phyloP scores from a whole-genome alignment of 345 rosid species.

The Sonneratia alba region DNA sequence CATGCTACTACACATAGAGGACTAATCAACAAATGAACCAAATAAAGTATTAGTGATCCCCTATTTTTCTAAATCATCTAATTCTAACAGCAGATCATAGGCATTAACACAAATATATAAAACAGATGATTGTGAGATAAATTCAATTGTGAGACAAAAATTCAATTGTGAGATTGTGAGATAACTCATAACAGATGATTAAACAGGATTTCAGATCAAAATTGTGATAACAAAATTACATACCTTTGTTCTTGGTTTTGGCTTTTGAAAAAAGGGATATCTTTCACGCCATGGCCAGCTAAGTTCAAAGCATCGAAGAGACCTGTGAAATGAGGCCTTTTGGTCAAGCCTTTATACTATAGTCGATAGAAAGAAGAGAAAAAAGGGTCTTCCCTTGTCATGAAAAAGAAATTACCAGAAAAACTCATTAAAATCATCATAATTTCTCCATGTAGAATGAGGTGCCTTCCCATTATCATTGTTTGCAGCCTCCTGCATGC shows the following conservation, averaged over 20 bases:
- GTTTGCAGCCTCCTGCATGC: slow-evolving; percentile 72
- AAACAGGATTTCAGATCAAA: slow-evolving; percentile 1
- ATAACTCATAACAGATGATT: background rate
- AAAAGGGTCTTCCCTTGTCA: background rate
- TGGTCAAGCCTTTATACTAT: background rate
- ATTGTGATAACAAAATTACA: slow-evolving; percentile 9
- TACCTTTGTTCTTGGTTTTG: slow-evolving; percentile 66
- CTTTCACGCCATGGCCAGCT: slow-evolving; percentile 85
- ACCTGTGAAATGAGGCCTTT: slow-evolving; percentile 32
- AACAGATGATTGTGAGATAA: background rate
- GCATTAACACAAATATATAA: background rate
- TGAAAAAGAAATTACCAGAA: slow-evolving; percentile 50
- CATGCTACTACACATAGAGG: background rate
- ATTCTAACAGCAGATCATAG: background rate
- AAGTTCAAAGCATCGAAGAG: slow-evolving; percentile 80
- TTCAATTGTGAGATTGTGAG: background rate
- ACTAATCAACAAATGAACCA: background rate
- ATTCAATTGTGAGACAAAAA: background rate
- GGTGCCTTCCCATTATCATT: slow-evolving; percentile 88
- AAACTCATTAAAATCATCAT: slow-evolving; percentile 91
- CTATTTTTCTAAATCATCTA: background rate
- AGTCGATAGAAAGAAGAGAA: slow-evolving; percentile 7
- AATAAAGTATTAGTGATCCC: background rate
- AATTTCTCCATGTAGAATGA: slow-evolving; percentile 98
- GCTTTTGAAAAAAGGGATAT: slow-evolving; percentile 66